A percentile compares a stretch with the other conserved stretches of the same genome.
Evolutionary conservation across 2,329 filamentous ascomycete genomes (phyloP).

Genomic region (Mycosphaerella sp.): DNA sequence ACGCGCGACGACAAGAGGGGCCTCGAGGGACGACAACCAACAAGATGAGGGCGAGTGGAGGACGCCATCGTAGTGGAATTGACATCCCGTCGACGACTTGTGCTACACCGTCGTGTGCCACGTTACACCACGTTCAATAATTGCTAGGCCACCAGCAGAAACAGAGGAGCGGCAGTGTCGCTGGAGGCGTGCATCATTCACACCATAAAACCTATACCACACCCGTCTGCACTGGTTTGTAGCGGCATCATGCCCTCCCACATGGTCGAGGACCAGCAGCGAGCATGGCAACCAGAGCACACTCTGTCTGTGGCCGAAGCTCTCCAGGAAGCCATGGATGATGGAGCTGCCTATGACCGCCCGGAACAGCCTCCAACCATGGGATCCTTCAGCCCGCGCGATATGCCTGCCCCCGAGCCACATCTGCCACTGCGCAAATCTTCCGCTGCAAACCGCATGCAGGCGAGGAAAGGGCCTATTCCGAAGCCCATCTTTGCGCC

Average conservation of each 20-base stretch:
- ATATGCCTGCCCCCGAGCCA: slow-evolving; percentile 42
- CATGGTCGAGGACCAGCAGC: slow-evolving; percentile 15
- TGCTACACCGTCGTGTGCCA: not conserved
- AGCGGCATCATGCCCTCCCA: slow-evolving; percentile 3
- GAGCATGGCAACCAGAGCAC: slow-evolving; percentile 19
- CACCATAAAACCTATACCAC: not conserved
- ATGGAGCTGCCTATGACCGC: slow-evolving; percentile 3
- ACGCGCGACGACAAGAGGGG: not conserved
- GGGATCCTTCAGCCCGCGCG: slow-evolving; percentile 63
- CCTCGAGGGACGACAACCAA: slow-evolving; percentile 1
- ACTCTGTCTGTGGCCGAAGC: slow-evolving; percentile 23
- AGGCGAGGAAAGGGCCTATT: slow-evolving; percentile 24
- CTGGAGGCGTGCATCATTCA: not conserved
- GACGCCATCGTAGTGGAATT: slow-evolving; percentile 7
- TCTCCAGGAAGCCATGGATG: slow-evolving; percentile 27
- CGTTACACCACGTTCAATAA: slow-evolving; percentile 13
- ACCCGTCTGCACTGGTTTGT: not conserved
- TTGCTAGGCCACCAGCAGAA: slow-evolving; percentile 1
- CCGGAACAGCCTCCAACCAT: slow-evolving; percentile 8
- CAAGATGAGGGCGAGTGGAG: slow-evolving; percentile 10
- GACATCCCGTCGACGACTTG: slow-evolving; percentile 8
- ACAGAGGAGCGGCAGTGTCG: not conserved
- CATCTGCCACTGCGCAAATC: slow-evolving; percentile 39
- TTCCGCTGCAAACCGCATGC: slow-evolving; percentile 35
- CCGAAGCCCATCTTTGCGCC: slow-evolving; percentile 28